Conservation (phyloP, 371 early-diverging fungal genomes). For the Mucor sp. region DNA sequence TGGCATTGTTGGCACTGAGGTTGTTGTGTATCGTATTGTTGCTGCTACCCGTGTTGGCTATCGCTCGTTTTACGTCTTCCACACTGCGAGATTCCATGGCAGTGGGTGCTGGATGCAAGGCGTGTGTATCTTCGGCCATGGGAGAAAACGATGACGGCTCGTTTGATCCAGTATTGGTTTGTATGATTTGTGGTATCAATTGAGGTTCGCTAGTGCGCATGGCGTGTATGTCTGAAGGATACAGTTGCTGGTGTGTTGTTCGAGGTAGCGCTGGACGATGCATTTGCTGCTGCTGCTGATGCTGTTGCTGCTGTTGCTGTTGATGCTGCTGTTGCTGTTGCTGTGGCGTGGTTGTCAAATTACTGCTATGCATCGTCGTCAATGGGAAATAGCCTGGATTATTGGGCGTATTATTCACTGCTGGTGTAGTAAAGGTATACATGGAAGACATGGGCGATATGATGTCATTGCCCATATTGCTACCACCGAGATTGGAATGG, state of each 20-base stretch:
- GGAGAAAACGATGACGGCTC: conserved; percentile 11
- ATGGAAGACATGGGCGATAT: conserved; percentile 11
- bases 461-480: not conserved
- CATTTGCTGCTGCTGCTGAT: conserved; percentile 14
- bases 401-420: not conserved
- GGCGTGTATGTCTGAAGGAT: not conserved
- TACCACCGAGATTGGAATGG: conserved; percentile 16
- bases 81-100: not conserved
- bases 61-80: not conserved
- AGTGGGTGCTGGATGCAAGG: not conserved
- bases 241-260: conserved; percentile 11
- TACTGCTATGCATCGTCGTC: not conserved
- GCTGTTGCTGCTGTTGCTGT: conserved; percentile 7
- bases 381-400: conserved; percentile 18
- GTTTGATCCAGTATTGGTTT: not conserved
- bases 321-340: not conserved
- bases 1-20: not conserved
- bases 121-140: conserved; percentile 21
- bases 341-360: not conserved
- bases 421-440: conserved; percentile 11
- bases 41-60: not conserved
- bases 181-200: not conserved
- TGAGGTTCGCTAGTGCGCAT: conserved; percentile 7
- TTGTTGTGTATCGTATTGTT: not conserved
- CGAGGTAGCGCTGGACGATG: conserved; percentile 12